These are phyloP conservation scores for Mycena haematopus DNA, from an alignment of 768 basidiomycete genomes.

Conservation along the genomic window DNA sequence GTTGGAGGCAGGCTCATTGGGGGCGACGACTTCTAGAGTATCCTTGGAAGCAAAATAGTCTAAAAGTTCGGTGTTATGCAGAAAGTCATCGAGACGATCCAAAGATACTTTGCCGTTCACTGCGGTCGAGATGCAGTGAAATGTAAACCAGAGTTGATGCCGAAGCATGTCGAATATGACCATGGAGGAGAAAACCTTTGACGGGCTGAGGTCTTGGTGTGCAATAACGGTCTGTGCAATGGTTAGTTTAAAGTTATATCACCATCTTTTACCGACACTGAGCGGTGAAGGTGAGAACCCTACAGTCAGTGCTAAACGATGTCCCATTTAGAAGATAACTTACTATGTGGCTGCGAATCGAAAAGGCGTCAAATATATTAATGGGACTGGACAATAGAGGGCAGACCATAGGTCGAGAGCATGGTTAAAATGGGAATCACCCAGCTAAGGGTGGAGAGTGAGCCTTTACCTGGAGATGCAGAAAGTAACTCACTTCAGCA, in stretches of 20 bases:
- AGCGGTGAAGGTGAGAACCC: too few relatives aligned
- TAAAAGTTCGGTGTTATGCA: slow-evolving; percentile 32
- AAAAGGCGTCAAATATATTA: too few relatives aligned
- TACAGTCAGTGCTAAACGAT: too few relatives aligned
- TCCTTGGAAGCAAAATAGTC: slow-evolving; percentile 7
- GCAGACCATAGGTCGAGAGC: not conserved
- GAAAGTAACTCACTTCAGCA: slow-evolving; percentile 2
- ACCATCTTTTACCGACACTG: not conserved
- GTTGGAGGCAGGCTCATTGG: not conserved
- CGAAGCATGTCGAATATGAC: slow-evolving; percentile 68
- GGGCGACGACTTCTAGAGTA: too few relatives aligned
- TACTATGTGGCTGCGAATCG: slow-evolving; percentile 22
- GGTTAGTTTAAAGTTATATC: slow-evolving; percentile 4
- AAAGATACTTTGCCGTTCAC: slow-evolving; percentile 66
- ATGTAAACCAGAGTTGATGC: slow-evolving; percentile 50
- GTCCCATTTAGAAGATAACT: too few relatives aligned
- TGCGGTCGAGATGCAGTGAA: slow-evolving; percentile 34
- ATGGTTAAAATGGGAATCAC: not conserved
- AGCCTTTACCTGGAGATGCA: too few relatives aligned
- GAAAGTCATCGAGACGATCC: slow-evolving; percentile 54
- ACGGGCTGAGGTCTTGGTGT: slow-evolving; percentile 46
- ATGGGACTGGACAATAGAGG: too few relatives aligned
- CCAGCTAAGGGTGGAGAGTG: too few relatives aligned
- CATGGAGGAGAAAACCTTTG: slow-evolving; percentile 57
- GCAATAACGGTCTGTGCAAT: slow-evolving; percentile 46